These are phyloP conservation scores for Cadophora sp. DNA, from an alignment of 2,329 filamentous ascomycete species.

Conservation along the genomic window DNA sequence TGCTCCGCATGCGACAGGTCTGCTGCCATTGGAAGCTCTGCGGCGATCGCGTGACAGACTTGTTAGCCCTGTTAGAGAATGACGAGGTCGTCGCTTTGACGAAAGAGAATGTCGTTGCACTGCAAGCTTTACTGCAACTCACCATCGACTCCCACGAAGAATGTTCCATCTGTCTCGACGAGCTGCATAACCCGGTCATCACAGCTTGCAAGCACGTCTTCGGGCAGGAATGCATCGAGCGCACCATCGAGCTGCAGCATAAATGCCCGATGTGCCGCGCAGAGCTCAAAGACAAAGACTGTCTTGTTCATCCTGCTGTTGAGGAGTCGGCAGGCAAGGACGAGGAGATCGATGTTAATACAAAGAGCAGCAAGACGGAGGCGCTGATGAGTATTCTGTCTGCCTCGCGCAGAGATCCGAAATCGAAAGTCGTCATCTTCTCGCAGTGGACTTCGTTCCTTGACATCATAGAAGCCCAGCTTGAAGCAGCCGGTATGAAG, in stretches of 20 bases:
- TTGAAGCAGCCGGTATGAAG: constrained; percentile 64
- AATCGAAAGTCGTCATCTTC: constrained; percentile 76
- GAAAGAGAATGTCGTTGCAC: constrained; percentile 71
- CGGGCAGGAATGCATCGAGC: constrained; percentile 75
- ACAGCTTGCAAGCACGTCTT: constrained; percentile 86
- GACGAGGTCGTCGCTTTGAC: constrained; percentile 72
- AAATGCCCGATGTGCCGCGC: constrained; percentile 88
- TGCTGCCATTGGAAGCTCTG: constrained; percentile 91
- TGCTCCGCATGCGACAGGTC: constrained; percentile 82
- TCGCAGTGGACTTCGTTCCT: constrained; percentile 81
- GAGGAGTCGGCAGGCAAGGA: constrained; percentile 52
- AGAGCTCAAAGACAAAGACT: constrained; percentile 62
- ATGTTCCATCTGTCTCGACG: constrained; percentile 82
- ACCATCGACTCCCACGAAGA: constrained; percentile 83
- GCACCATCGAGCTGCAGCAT: constrained; percentile 75
- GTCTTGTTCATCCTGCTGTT: constrained; percentile 71
- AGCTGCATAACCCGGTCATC: constrained; percentile 75
- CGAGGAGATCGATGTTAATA: constrained; percentile 64
- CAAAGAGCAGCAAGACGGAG: constrained; percentile 82
- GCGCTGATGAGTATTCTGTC: constrained; percentile 77
- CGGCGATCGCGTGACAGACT: constrained; percentile 73
- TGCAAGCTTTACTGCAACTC: constrained; percentile 78
- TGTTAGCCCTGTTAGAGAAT: constrained; percentile 72
- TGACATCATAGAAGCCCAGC: constrained; percentile 72
- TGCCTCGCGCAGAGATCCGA: constrained; percentile 67